Base-by-base conservation (phyloP, 768 basidiomycete species). In the Scleroderma citrinum region DNA sequence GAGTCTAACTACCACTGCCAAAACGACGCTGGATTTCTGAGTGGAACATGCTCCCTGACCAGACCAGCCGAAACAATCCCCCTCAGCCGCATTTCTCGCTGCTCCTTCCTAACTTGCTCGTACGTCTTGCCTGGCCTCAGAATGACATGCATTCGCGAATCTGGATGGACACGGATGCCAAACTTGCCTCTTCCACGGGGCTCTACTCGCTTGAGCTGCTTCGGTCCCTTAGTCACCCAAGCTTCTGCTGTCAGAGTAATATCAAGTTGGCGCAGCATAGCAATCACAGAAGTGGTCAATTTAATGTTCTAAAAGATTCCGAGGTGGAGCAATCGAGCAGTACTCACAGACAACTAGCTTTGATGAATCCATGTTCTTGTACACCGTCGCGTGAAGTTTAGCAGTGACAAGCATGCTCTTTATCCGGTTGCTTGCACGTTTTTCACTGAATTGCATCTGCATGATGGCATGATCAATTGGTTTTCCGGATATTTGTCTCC, bases 391-490 rank as follows among this genome's bases (percentile, higher is more conserved):
- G 58, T 94, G 87, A 61, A 92, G 82, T 61, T 88, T 86, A 2
- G 92, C 93, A 1, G 87, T 80, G 12, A 81, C 82, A 39, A 98
- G 76, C 80, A 92, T 92, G 57, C 85, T 88, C 77, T 91, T 84
- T 50, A 99, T 81, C 52, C 91, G 83, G 41, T 73, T 76, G 55
- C 90, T 85, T 13, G 87, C 91, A 20, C 91, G 79, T 70, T 99
- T 99, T 66, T 94, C 87, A 54, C 87, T 91, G 67, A 96, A 97
- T 64, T 87, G 80, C 90, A 98, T 94, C 60, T 99, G 95, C 49
- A 97, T 72, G 63, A 99, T 95, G 31, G 95, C 95, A 56, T 85
- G 82, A 70, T 97, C 94, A 51, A 97, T 85, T 16, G 94, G 93
- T 58, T 92, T 86, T 17, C 90, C 87, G 2, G 89, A 77, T 54